Conservation (phyloP, 345 rosid genomes). For the Lagerstroemia speciosa region DNA sequence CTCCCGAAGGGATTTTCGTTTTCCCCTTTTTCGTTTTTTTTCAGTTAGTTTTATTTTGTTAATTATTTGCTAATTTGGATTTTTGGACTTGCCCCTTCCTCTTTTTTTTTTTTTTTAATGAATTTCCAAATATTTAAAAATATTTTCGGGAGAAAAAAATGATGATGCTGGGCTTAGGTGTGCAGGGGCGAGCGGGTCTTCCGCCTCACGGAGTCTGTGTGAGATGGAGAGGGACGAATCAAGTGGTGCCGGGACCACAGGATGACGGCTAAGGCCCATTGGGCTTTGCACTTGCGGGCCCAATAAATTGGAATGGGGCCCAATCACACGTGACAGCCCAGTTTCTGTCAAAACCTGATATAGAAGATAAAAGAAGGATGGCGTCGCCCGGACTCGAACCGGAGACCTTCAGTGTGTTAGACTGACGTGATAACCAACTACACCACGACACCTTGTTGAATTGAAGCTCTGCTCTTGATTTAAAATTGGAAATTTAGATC, state of each 20-base stretch:
- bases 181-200: too few species aligned
- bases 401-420: slow-evolving; percentile 98
- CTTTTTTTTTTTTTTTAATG: too few species aligned
- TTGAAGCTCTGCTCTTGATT: too few species aligned
- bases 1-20: neutral
- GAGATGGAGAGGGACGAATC: neutral
- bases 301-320: neutral
- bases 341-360: neutral
- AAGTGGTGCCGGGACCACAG: neutral
- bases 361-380: slow-evolving; percentile 10
- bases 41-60: neutral
- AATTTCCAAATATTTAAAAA: too few species aligned
- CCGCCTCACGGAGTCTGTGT: too few species aligned
- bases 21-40: neutral
- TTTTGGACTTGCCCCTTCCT: neutral
- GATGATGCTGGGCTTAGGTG: too few species aligned
- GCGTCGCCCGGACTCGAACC: slow-evolving; percentile 92
- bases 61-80: too few species aligned
- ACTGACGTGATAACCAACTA: slow-evolving; percentile 99
- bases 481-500: too few species aligned
- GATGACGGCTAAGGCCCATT: neutral
- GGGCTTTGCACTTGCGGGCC: neutral
- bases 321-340: neutral
- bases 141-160: too few species aligned
- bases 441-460: slow-evolving; percentile 84